phyloP scores from a whole-genome alignment of 1,284 basidiomycete species.

The Violaceomyces palustris region DNA sequence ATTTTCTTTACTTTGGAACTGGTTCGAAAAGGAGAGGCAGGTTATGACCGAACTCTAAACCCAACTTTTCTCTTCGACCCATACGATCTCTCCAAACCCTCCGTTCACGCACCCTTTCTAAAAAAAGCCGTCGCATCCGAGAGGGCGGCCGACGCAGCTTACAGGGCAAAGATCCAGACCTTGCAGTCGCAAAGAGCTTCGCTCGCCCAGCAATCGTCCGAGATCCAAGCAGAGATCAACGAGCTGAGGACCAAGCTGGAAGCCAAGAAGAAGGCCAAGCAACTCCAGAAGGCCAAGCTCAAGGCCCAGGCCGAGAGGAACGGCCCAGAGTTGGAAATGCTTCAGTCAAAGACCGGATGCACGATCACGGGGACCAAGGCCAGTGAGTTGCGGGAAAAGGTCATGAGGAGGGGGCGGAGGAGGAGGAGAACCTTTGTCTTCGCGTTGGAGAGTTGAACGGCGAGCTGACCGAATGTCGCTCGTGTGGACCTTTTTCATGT shows the following conservation, averaged over 20 bases:
- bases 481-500: too few relatives aligned
- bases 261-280: constrained; percentile 24
- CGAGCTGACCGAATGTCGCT: too few relatives aligned
- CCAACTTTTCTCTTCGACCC: not conserved
- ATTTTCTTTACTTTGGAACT: too few relatives aligned
- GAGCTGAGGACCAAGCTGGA: constrained; percentile 31
- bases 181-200: constrained; percentile 34
- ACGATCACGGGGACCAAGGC: constrained; percentile 25
- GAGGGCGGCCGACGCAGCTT: constrained; percentile 30
- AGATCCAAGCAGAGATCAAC: constrained; percentile 31
- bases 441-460: constrained; percentile 1
- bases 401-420: not conserved
- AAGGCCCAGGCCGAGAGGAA: constrained; percentile 34
- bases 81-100: too few relatives aligned
- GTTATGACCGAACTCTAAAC: not conserved
- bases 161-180: constrained; percentile 28
- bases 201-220: constrained; percentile 27
- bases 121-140: constrained; percentile 27
- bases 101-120: too few relatives aligned
- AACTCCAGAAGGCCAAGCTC: constrained; percentile 20
- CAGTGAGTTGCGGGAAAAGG: too few relatives aligned
- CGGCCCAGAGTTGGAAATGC: constrained; percentile 33
- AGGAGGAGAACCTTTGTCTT: constrained; percentile 3
- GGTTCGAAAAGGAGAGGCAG: not conserved
- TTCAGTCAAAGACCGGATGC: constrained; percentile 34